Percentiles rank a stretch among this genome's conserved stretches.
phyloP scores from a whole-genome alignment of 2,329 filamentous ascomycete species.

The Diaporthe longicolla region DNA sequence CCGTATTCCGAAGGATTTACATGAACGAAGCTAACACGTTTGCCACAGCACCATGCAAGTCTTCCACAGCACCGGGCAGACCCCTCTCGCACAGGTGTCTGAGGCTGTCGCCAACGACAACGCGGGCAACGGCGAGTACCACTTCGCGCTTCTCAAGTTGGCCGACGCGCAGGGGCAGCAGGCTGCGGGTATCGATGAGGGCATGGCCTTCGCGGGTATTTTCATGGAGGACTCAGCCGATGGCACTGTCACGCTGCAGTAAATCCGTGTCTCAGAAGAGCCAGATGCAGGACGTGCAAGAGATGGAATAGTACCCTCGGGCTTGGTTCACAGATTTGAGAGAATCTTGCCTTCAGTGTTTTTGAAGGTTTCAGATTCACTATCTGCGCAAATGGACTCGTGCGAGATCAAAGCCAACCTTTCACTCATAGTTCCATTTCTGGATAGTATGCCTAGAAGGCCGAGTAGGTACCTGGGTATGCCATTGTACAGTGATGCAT shows the following conservation, averaged over 20 bases:
- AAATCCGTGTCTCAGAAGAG: not conserved
- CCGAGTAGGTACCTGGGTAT: not conserved
- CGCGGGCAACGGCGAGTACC: constrained; percentile 60
- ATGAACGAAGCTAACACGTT: not conserved
- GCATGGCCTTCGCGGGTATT: constrained; percentile 52
- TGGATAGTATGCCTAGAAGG: not conserved
- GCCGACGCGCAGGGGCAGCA: constrained; percentile 51
- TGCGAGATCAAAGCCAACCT: not conserved
- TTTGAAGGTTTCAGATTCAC: not conserved
- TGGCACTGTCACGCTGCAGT: constrained; percentile 43
- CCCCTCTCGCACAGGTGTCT: constrained; percentile 54
- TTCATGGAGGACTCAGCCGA: constrained; percentile 51
- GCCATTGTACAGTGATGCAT: not conserved
- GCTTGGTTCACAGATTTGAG: not conserved
- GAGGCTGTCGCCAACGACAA: constrained; percentile 54
- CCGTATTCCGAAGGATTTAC: not conserved
- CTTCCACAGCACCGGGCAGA: constrained; percentile 59
- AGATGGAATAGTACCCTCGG: too few relatives aligned
- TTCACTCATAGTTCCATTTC: not conserved
- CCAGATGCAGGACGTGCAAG: not conserved
- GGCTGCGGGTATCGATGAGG: constrained; percentile 50
- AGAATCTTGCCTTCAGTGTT: too few relatives aligned
- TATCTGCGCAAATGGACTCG: not conserved
- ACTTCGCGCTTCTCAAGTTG: constrained; percentile 62
- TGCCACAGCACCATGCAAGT: constrained; percentile 44